phyloP scores from a whole-genome alignment of 495 filamentous ascomycete genomes.

The Penicillium simplicissimum region DNA sequence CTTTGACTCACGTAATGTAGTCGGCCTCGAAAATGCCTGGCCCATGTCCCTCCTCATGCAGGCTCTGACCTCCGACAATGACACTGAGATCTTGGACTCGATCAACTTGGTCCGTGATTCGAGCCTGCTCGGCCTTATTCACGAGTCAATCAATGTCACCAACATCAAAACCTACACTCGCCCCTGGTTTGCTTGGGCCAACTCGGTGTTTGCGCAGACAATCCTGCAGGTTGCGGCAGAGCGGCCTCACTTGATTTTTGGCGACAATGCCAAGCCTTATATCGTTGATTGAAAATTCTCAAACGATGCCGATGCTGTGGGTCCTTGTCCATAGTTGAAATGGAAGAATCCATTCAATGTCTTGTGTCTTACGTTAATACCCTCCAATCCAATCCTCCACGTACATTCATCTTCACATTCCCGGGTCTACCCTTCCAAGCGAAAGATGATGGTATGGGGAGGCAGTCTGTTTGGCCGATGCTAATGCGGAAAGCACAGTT shows the following conservation, averaged over 20 bases:
- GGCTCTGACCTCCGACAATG: slow-evolving; percentile 85
- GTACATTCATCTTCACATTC: not conserved
- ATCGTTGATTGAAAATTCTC: slow-evolving; percentile 16
- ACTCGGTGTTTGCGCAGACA: slow-evolving; percentile 92
- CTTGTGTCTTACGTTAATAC: not conserved
- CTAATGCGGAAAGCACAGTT: no score
- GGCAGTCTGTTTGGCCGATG: no score
- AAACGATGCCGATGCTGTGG: not conserved
- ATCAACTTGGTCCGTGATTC: slow-evolving; percentile 72
- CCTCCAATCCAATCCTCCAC: not conserved
- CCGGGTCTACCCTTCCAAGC: not conserved
- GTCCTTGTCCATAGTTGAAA: not conserved
- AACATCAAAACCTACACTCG: slow-evolving; percentile 72
- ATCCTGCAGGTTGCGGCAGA: slow-evolving; percentile 84
- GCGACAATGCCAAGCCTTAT: slow-evolving; percentile 49
- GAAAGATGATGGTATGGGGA: no score
- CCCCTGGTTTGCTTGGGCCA: slow-evolving; percentile 98
- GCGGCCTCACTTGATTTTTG: slow-evolving; percentile 88
- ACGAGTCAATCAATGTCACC: slow-evolving; percentile 91
- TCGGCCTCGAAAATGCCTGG: slow-evolving; percentile 91
- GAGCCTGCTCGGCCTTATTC: slow-evolving; percentile 75
- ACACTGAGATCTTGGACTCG: slow-evolving; percentile 73
- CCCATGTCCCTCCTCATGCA: slow-evolving; percentile 92
- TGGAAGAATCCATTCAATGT: not conserved
- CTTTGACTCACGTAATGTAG: slow-evolving; percentile 19